Evolutionary conservation across 177 flowering plant species (phyloP), one percentile per base, ranked within the genome.

Genomic region (Vitis hybrid): DNA sequence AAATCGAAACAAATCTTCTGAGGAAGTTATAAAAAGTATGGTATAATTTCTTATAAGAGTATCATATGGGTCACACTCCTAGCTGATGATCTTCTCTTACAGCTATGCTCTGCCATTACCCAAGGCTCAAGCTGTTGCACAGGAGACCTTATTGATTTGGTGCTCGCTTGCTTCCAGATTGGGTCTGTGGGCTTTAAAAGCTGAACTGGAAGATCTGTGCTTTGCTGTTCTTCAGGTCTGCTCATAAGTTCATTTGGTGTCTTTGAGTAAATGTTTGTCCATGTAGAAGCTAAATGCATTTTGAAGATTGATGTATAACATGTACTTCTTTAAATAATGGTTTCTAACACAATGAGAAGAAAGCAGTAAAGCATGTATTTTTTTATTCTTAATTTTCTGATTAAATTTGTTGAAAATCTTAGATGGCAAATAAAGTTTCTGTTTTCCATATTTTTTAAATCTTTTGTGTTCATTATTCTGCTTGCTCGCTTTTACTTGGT

Each of bases 101-200:
- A 94, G 98, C 70, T 87, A 91, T 81, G 97, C 93, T 69, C 82
- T 94, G 68, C 89, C 96, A 63, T 21, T 73, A 14, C 74, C n/a
- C 54, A 94, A 94, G 86, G 97, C 98, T 80, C 84, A 84, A 83
- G 97, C 97, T 80, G 93, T 94, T 69, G 97, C 98, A 52, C 83
- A 91, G 76, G 98, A 94, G 84, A 90, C 98, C 61, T 78, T 94
- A 70, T 84, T 86, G 72, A 84, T 92, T 72, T 94, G 98, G 98
- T 94, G 98, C 73, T 94, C 98, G 46, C 94, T 94, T 74, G 98
- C 98, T 76, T 94, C 98, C 12, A 87, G 96, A 82, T 79, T 94
- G 84, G 98, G 97, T 60, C 78, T 94, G 24, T 94, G 98, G 98
- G 97, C 98, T 70, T 73, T 94, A 70, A 94, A 94, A 84, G 92